Base-by-base conservation (phyloP, 2,329 filamentous ascomycete species). In the Clonostachys rhizophaga region DNA sequence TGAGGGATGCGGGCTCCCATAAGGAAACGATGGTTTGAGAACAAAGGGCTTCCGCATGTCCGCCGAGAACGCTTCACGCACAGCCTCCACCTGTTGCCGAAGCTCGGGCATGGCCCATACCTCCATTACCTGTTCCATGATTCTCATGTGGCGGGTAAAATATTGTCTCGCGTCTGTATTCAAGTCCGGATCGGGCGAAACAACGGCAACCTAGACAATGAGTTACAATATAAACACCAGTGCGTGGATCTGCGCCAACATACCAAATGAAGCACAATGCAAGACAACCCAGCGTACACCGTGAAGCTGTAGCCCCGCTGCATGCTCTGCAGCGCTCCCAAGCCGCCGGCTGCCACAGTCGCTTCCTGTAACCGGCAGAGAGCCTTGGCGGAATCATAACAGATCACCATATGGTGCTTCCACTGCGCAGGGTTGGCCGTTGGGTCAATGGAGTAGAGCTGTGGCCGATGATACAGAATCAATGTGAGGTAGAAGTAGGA, bases 241-340 rank as follows among this genome's bases (percentile, higher is more conserved):
- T 30, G 24, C 24, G 24, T 30, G 24, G 24, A 10, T 9, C 24
- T 30, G 8, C 24, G 9, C 39, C 30, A 43, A 79, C 89, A 67
- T 75, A 96, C 92, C 67, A 97, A 68, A 66, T 97, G 91, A 47
- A 97, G 78, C 67, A 96, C 91, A 20, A 92, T 91, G 70, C 91
- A 96, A 1, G 90, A 94, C 42, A 97, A 71, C 24, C 96, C 83
- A 47, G 86, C 84, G 60, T 97, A 97, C n/a, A 97, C 90, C 6
- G 89, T 90, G 59, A 96, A 97, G 66, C 91, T 96, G 62, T 95
- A 91, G 37, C 92, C 92, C 54, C 92, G 81, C 59, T 92, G 86
- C 92, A 96, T 96, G 68, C 86, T 95, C 56, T 94, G 77, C 14
- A 97, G 74, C 1, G 91, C 92, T 14, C 80, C 80, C 50, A 96